These are phyloP conservation scores for Chaetothyriales sp. DNA, from an alignment of 2,329 filamentous ascomycete species.

Conservation along the genomic window DNA sequence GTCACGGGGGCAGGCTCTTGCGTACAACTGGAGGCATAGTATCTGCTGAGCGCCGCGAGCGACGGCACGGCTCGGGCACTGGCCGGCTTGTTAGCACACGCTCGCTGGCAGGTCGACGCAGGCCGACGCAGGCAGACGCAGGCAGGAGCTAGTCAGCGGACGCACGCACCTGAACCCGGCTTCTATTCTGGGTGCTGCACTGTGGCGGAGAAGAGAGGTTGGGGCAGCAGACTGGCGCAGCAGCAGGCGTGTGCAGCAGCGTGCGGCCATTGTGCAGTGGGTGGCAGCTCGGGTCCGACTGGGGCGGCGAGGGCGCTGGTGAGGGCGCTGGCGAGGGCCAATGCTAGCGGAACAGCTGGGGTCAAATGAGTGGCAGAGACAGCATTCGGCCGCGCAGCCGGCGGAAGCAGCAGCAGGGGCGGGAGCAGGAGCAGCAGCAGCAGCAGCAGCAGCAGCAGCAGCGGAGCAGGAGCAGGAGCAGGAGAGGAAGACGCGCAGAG, in stretches of 20 bases:
- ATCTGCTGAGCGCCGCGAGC: slow-evolving; percentile 48
- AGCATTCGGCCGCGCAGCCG: neutral
- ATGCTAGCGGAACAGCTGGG: neutral
- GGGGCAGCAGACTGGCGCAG: slow-evolving; percentile 27
- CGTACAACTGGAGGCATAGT: slow-evolving; percentile 58
- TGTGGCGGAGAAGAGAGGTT: slow-evolving; percentile 30
- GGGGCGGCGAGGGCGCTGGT: slow-evolving; percentile 1
- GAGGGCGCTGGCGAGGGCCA: neutral
- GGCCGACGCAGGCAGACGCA: no score
- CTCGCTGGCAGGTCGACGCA: no score
- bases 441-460: no score
- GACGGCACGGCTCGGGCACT: slow-evolving; percentile 29
- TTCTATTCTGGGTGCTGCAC: slow-evolving; percentile 29
- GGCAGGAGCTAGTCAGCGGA: neutral
- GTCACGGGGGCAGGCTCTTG: slow-evolving; percentile 7
- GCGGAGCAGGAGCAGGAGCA: neutral
- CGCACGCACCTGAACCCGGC: slow-evolving; percentile 30
- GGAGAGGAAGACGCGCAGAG: no score
- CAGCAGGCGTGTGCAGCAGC: slow-evolving; percentile 31
- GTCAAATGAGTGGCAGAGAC: neutral
- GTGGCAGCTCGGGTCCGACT: no score
- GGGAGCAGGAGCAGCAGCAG: no score
- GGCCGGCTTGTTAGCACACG: neutral
- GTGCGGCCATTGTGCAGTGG: slow-evolving; percentile 40
- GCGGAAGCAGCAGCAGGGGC: no score